These are phyloP conservation scores for Talaromyces ruber DNA, from an alignment of 495 filamentous ascomycete genomes.

Conservation along the genomic window DNA sequence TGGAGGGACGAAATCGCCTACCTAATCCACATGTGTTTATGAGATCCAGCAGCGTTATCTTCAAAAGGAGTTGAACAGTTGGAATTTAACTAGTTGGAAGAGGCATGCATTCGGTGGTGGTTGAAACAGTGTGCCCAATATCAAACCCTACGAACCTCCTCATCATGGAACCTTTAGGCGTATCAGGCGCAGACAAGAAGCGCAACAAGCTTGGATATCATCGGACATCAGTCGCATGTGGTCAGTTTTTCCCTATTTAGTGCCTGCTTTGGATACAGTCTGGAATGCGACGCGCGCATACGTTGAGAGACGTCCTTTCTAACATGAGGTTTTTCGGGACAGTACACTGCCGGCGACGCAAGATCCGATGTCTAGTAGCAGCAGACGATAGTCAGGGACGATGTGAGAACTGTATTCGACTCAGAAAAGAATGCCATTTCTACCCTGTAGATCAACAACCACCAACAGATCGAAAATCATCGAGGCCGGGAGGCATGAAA, in stretches of 20 bases:
- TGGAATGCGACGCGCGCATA: neutral
- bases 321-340: neutral
- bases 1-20: neutral
- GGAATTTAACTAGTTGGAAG: slow-evolving; percentile 9
- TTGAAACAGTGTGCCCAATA: slow-evolving; percentile 59
- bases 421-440: slow-evolving; percentile 96
- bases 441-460: slow-evolving; percentile 84
- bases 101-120: slow-evolving; percentile 20
- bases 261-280: slow-evolving; percentile 9
- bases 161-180: slow-evolving; percentile 32
- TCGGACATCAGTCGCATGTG: slow-evolving; percentile 92
- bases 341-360: slow-evolving; percentile 93
- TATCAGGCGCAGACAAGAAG: slow-evolving; percentile 65
- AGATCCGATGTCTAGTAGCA: slow-evolving; percentile 86
- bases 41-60: neutral
- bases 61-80: neutral
- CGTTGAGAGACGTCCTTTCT: neutral
- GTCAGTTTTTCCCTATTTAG: slow-evolving; percentile 48
- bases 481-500: slow-evolving; percentile 17
- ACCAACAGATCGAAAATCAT: slow-evolving; percentile 40
- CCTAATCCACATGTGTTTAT: neutral
- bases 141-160: slow-evolving; percentile 51
- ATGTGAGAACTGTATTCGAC: slow-evolving; percentile 90
- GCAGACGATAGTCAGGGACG: slow-evolving; percentile 71
- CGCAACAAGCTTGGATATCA: slow-evolving; percentile 97